phyloP scores from a whole-genome alignment of 2,329 filamentous ascomycete genomes.

The Aspergillus sp. region DNA sequence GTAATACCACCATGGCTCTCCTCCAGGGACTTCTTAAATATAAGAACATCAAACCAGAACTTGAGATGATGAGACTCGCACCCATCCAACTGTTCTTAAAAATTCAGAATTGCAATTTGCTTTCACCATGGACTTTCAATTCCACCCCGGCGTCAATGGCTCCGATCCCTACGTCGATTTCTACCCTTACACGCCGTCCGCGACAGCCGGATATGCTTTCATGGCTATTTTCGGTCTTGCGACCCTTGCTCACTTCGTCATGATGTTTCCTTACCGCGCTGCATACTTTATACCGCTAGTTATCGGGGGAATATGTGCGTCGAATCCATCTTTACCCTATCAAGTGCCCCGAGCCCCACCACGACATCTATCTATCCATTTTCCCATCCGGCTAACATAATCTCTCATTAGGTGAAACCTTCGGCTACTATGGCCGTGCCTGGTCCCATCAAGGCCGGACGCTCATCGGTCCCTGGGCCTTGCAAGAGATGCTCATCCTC shows the following conservation, averaged over 20 bases:
- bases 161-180: slow-evolving; percentile 35
- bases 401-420: slow-evolving; percentile 32
- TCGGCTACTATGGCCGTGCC: slow-evolving; percentile 41
- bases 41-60: too few relatives aligned
- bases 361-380: not conserved
- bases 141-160: slow-evolving; percentile 34
- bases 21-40: too few relatives aligned
- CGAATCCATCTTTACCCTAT: not conserved
- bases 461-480: slow-evolving; percentile 32
- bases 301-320: slow-evolving; percentile 41
- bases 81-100: too few relatives aligned
- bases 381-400: not conserved
- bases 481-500: slow-evolving; percentile 44
- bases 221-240: slow-evolving; percentile 36
- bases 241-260: slow-evolving; percentile 32
- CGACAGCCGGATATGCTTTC: slow-evolving; percentile 38
- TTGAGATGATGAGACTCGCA: too few relatives aligned
- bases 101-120: too few relatives aligned
- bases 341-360: not conserved
- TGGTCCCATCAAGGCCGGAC: slow-evolving; percentile 33
- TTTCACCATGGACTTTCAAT: slow-evolving; percentile 33
- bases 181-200: slow-evolving; percentile 40
- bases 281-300: slow-evolving; percentile 42
- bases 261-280: slow-evolving; percentile 34
- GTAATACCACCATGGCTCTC: not conserved